A percentile compares a stretch with the other conserved stretches of the same genome.
Evolutionary conservation across 2,329 filamentous ascomycete species (phyloP).

Genomic region (Cordyceps farinosa): DNA sequence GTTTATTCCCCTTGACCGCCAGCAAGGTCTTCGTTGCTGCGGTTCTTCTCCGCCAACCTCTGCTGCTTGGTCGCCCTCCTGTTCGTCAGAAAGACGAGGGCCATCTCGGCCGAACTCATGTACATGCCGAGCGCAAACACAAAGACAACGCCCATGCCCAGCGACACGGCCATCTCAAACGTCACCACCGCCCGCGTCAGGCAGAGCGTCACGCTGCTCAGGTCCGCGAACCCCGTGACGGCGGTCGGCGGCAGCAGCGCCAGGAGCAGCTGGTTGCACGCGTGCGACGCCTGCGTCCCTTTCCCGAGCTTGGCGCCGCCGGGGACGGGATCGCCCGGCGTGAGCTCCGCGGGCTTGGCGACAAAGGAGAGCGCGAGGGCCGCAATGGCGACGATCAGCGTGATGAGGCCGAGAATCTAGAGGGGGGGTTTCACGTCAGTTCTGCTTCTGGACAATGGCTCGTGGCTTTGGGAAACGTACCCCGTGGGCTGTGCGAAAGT

Average conservation of each 20-base stretch:
- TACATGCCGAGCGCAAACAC: constrained; percentile 25
- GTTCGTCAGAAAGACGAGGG: constrained; percentile 18
- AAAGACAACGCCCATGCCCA: constrained; percentile 26
- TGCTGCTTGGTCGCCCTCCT: neutral
- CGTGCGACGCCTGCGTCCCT: constrained; percentile 17
- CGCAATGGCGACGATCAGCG: constrained; percentile 25
- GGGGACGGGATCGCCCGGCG: neutral
- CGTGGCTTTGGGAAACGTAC: constrained; percentile 23
- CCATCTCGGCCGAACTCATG: constrained; percentile 24
- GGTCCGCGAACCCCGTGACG: constrained; percentile 29
- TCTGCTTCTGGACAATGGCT: neutral
- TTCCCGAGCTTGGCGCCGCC: neutral
- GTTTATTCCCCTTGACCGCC: no score
- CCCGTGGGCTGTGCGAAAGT: constrained; percentile 30
- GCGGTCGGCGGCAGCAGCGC: constrained; percentile 23
- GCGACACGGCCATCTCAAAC: constrained; percentile 25
- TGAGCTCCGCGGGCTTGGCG: constrained; percentile 20
- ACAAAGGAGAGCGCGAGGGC: constrained; percentile 26
- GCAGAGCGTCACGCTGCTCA: constrained; percentile 28
- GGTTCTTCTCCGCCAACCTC: neutral
- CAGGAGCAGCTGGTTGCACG: constrained; percentile 28
- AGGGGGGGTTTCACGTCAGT: neutral
- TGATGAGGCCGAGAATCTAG: constrained; percentile 29
- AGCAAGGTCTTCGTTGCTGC: no score
- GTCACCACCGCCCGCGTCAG: constrained; percentile 26